Percentiles rank a stretch among this genome's conserved stretches.
phyloP scores from a whole-genome alignment of 306 rosid genomes.

The Clitoria ternatea region DNA sequence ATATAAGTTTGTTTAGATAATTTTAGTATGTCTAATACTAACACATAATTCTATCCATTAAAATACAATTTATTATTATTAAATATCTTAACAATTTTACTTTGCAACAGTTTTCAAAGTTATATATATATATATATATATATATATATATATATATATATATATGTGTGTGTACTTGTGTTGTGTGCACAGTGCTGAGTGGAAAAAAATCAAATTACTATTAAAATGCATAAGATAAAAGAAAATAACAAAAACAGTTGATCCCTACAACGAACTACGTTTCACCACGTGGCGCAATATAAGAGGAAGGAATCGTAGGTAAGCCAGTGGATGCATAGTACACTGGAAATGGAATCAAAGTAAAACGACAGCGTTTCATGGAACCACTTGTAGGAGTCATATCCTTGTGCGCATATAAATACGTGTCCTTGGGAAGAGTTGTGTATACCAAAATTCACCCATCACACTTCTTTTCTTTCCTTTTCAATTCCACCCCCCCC shows the following conservation, averaged over 20 bases:
- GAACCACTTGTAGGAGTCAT: not conserved
- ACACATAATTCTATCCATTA: too few species aligned
- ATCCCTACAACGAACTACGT: not conserved
- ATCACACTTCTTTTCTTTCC: too few species aligned
- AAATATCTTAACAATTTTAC: too few species aligned
- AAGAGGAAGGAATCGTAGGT: slow-evolving; percentile 6
- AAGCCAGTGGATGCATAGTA: slow-evolving; percentile 8
- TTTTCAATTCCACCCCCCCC: not conserved
- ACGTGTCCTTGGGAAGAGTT: slow-evolving; percentile 15
- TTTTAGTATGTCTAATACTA: too few species aligned
- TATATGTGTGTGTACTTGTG: not conserved
- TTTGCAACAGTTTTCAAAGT: too few species aligned
- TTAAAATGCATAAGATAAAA: too few species aligned
- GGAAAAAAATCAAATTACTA: too few species aligned
- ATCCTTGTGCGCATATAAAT: slow-evolving; percentile 44
- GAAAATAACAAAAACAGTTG: not conserved
- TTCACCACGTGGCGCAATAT: slow-evolving; percentile 29
- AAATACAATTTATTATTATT: too few species aligned
- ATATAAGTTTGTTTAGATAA: too few species aligned
- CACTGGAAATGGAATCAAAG: not conserved
- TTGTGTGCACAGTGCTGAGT: too few species aligned
- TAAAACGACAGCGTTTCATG: slow-evolving; percentile 41
- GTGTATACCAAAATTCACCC: not conserved
- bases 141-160: too few species aligned
- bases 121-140: too few species aligned